Conservation (phyloP, 306 rosid genomes). For the Acacia acuminata region DNA sequence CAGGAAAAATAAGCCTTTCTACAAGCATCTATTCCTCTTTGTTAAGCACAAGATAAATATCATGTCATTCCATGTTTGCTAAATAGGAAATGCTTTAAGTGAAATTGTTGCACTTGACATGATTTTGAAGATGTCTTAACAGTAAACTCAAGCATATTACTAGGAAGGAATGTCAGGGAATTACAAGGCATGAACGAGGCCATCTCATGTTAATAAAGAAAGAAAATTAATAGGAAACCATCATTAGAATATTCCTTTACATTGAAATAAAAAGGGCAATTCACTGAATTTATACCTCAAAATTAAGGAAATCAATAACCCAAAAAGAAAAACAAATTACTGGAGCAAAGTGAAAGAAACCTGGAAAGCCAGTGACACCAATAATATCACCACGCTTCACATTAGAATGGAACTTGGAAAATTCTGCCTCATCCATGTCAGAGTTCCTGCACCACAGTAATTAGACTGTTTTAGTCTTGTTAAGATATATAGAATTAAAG, state of each 20-base stretch:
- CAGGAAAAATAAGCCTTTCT: neutral
- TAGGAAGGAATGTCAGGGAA: no score
- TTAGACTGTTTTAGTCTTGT: neutral
- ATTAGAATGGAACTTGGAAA: slow-evolving; percentile 58
- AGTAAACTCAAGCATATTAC: slow-evolving; percentile 4
- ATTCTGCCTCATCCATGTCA: slow-evolving; percentile 52
- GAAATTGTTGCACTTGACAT: neutral
- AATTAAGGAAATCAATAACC: neutral
- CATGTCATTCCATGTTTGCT: neutral
- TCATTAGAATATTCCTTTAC: neutral
- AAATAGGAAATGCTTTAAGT: neutral
- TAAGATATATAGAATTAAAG: neutral
- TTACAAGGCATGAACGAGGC: neutral
- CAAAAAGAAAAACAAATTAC: neutral
- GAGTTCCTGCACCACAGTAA: slow-evolving; percentile 48
- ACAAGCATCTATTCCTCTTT: slow-evolving; percentile 6
- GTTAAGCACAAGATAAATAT: neutral
- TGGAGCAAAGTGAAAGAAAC: slow-evolving; percentile 27
- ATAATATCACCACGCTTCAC: slow-evolving; percentile 75
- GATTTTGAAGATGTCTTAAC: neutral
- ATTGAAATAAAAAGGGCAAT: neutral
- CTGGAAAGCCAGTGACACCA: slow-evolving; percentile 73
- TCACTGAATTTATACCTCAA: neutral
- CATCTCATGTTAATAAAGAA: neutral
- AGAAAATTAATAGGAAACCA: neutral